These are phyloP conservation scores for Anthracocystis walkeri DNA, from an alignment of 1,284 basidiomycete genomes.

Conservation along the genomic window DNA sequence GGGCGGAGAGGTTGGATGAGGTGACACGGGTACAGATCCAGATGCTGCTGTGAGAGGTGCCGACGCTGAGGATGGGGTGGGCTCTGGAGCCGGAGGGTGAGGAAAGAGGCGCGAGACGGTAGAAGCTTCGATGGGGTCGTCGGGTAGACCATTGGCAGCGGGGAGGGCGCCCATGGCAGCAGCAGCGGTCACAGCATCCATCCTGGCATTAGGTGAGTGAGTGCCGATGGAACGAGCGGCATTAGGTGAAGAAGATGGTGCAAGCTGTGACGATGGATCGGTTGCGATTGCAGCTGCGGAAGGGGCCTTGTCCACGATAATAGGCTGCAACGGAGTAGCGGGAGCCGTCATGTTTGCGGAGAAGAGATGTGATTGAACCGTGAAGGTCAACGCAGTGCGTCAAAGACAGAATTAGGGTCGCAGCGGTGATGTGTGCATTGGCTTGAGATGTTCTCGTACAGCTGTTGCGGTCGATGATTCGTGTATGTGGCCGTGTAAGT, in stretches of 20 bases:
- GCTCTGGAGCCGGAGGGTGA: slow-evolving; percentile 55
- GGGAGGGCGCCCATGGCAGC: slow-evolving; percentile 44
- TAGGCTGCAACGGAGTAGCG: slow-evolving; percentile 25
- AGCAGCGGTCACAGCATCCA: slow-evolving; percentile 34
- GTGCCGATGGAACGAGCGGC: slow-evolving; percentile 5
- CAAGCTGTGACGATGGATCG: slow-evolving; percentile 6
- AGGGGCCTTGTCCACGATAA: slow-evolving; percentile 23
- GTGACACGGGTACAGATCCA: slow-evolving; percentile 37
- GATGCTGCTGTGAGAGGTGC: slow-evolving; percentile 15
- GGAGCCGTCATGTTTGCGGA: slow-evolving; percentile 17
- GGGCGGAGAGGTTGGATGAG: slow-evolving; percentile 35
- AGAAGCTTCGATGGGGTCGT: slow-evolving; percentile 60
- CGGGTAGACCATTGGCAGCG: slow-evolving; percentile 62
- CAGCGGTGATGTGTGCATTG: slow-evolving; percentile 6
- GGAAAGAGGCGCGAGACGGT: slow-evolving; percentile 61
- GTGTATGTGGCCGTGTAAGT: not conserved
- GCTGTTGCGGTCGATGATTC: not conserved
- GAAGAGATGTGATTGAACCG: not conserved
- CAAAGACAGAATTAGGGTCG: not conserved
- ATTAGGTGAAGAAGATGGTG: slow-evolving; percentile 10
- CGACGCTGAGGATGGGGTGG: slow-evolving; percentile 13
- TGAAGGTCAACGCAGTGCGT: slow-evolving; percentile 12
- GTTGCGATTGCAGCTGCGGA: slow-evolving; percentile 7
- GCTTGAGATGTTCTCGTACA: slow-evolving; percentile 6
- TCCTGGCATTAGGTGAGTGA: slow-evolving; percentile 24